These are phyloP conservation scores for Salvia hispanica DNA, from an alignment of 257 asterid species.

Conservation along the genomic window DNA sequence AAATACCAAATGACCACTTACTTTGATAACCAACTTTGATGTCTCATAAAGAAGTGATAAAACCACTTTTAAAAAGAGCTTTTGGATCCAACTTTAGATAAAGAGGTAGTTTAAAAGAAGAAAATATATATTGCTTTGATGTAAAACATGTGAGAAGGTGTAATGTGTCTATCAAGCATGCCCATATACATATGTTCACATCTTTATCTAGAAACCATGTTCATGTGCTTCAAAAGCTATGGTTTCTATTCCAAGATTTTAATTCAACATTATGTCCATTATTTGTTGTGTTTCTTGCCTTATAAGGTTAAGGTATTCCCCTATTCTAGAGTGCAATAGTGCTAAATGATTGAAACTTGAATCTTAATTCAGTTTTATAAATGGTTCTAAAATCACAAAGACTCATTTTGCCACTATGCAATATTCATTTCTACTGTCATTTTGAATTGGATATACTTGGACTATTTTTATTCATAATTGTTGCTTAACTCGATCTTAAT, in stretches of 20 bases:
- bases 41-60: constrained; percentile 30
- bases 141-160: constrained; percentile 23
- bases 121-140: constrained; percentile 25
- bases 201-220: constrained; percentile 24
- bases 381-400: too few relatives aligned
- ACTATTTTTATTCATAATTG: too few relatives aligned
- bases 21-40: constrained; percentile 12
- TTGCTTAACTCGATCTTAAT: too few relatives aligned
- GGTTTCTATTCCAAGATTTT: constrained; percentile 1
- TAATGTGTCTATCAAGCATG: not conserved
- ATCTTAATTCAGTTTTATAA: constrained; percentile 20
- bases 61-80: constrained; percentile 19
- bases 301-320: constrained; percentile 17
- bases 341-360: constrained; percentile 33
- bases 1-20: not conserved
- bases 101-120: not conserved
- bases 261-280: not conserved
- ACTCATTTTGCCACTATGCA: too few relatives aligned
- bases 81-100: constrained; percentile 26
- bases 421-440: too few relatives aligned
- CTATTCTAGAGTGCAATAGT: not conserved
- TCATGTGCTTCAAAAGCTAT: constrained; percentile 4
- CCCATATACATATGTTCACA: not conserved
- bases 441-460: too few relatives aligned
- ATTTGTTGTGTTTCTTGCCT: constrained; percentile 28